phyloP scores from a whole-genome alignment of 306 rosid genomes.

The Inga oerstediana region DNA sequence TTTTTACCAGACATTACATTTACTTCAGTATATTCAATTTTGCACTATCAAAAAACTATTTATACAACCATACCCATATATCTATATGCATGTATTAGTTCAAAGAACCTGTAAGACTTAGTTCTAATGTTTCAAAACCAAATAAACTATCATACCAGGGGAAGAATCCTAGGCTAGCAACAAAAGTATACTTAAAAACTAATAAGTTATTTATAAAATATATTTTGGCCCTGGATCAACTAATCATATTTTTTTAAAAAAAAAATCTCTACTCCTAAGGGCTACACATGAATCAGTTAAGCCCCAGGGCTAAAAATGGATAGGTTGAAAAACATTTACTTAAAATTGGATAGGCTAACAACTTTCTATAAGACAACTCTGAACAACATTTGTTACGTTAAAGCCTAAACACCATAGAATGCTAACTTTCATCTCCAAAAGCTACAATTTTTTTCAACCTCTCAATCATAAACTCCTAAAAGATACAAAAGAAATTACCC shows the following conservation, averaged over 20 bases:
- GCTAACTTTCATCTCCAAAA: slow-evolving; percentile 7
- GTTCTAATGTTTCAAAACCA: background rate
- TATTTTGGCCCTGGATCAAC: background rate
- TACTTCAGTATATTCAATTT: background rate
- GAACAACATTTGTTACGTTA: background rate
- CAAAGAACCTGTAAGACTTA: background rate
- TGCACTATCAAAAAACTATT: background rate
- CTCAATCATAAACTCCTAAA: background rate
- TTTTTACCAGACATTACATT: too few relatives aligned
- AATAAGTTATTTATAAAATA: background rate
- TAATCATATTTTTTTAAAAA: background rate
- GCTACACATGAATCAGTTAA: too few relatives aligned
- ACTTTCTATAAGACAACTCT: background rate
- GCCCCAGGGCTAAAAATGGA: too few relatives aligned
- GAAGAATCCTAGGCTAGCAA: background rate
- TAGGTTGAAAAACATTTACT: too few relatives aligned
- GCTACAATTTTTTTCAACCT: background rate
- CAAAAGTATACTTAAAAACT: background rate
- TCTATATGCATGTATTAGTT: background rate
- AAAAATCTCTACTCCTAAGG: too few relatives aligned
- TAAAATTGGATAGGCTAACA: too few relatives aligned
- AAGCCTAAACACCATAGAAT: background rate
- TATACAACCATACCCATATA: background rate
- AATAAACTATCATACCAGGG: background rate
- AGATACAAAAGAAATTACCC: background rate